Base-by-base conservation (phyloP, 805 yeast species). In the Scheffersomyces lignosus region DNA sequence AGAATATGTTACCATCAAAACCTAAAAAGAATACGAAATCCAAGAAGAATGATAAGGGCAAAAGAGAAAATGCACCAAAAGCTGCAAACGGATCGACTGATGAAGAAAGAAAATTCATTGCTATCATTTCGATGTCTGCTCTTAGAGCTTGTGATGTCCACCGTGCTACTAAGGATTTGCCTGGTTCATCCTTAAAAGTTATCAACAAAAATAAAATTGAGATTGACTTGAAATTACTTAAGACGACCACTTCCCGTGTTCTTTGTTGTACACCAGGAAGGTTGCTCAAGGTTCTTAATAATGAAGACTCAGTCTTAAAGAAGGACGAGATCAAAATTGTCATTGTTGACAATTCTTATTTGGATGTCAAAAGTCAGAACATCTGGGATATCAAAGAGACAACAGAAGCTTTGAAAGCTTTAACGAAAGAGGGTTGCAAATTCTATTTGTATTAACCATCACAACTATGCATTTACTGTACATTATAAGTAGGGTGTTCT, bases 131-230 rank as follows among this genome's bases (percentile, higher is more conserved):
- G 0, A 75, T 84, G 70, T 87, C 96, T 0, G 93, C 96, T 8
- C 66, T 88, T 16, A 73, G 97, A 47, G 93, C 88, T 2, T 91
- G 96, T 52, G 96, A 90, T 51, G 73, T 88, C 2, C 83, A 77
- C 53, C 75, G 96, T 46, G 79, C 85, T 1, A 59, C 76, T 36
- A 70, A 61, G 55, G 71, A 50, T 37, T 41, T 68, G n/a, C 49
- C 66, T 27, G 73, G 78, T 8, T 76, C 81, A 0, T 76, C 88
- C 3, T 49, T 86, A 32, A 87, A 87, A 56, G 56, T 87, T 32
- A 87, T 87, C 51, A 77, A 82, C 44, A 87, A 87, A 62, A 87
- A 85, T 56, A 81, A 82, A 46, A 54, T 85, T 31, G 72, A 75
- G 22, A 82, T 81, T 29, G 96, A 87, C 51, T 51, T 77, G 36